phyloP scores from a whole-genome alignment of 75 land plant species.

The Selaginella tamariscina region DNA sequence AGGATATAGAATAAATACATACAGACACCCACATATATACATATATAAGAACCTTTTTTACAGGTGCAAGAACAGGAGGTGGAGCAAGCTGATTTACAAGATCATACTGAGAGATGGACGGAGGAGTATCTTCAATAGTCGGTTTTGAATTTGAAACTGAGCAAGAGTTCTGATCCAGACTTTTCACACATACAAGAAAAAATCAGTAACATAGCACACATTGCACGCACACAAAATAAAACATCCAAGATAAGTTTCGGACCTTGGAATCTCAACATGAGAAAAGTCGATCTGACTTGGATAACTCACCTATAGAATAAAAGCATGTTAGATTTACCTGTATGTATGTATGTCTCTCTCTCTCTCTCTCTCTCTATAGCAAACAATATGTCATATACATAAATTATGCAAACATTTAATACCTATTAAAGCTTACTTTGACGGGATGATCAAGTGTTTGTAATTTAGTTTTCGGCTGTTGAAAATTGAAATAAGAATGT shows the following conservation, averaged over 20 bases:
- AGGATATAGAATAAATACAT: too few relatives aligned
- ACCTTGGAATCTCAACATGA: conserved; percentile 81
- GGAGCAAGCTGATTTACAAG: conserved; percentile 72
- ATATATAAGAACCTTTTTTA: conserved; percentile 42
- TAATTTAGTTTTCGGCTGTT: background rate
- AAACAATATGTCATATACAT: too few relatives aligned
- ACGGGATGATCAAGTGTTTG: background rate
- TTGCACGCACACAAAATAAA: background rate
- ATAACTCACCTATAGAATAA: conserved; percentile 71
- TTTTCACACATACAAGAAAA: conserved; percentile 7
- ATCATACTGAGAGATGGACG: conserved; percentile 22
- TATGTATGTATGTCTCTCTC: too few relatives aligned
- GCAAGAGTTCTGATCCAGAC: conserved; percentile 21
- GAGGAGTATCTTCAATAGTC: conserved; percentile 24
- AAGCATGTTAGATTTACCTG: too few relatives aligned
- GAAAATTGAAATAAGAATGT: conserved; percentile 47
- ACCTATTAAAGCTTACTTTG: background rate
- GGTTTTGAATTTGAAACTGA: conserved; percentile 14
- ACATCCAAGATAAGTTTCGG: conserved; percentile 14
- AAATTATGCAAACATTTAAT: background rate
- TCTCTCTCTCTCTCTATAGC: too few relatives aligned
- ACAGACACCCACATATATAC: too few relatives aligned
- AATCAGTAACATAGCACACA: background rate
- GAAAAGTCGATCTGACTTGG: conserved; percentile 65
- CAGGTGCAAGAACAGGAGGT: conserved; percentile 74